phyloP scores from a whole-genome alignment of 2,329 filamentous ascomycete species.

The Neoscytalidium dimidiatum region DNA sequence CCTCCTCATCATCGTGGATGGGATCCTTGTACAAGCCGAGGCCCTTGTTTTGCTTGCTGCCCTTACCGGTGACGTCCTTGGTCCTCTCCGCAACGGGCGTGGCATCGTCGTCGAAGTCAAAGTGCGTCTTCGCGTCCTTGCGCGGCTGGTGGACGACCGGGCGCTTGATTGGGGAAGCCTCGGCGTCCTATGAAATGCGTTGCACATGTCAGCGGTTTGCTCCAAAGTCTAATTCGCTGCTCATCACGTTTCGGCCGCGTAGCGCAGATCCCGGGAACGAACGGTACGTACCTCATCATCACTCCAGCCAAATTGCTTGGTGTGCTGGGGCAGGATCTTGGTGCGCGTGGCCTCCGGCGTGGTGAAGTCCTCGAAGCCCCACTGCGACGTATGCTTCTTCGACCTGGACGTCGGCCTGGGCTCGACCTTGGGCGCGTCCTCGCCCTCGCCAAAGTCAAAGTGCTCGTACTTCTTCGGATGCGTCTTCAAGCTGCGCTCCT shows the following conservation, averaged over 20 bases:
- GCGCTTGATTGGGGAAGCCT: conserved; percentile 60
- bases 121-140: conserved; percentile 79
- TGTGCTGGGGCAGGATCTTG: conserved; percentile 67
- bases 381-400: conserved; percentile 69
- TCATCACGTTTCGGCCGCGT: not conserved
- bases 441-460: conserved; percentile 76
- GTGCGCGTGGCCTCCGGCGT: conserved; percentile 76
- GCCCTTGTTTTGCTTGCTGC: conserved; percentile 64
- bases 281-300: conserved; percentile 62
- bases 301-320: conserved; percentile 75
- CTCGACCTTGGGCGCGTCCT: conserved; percentile 33
- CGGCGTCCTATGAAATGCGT: conserved; percentile 22
- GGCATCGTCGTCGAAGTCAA: conserved; percentile 78
- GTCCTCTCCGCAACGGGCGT: conserved; percentile 55
- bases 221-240: not conserved
- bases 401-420: conserved; percentile 28
- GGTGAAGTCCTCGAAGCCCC: conserved; percentile 85
- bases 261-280: not conserved
- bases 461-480: conserved; percentile 82
- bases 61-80: conserved; percentile 39
- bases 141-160: conserved; percentile 67
- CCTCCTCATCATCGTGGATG: conserved; percentile 61
- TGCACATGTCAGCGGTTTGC: not conserved
- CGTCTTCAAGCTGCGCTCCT: conserved; percentile 58
- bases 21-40: conserved; percentile 77